These are phyloP conservation scores for Monosporozyma siamensis DNA, from an alignment of 805 yeast species.

Conservation along the genomic window DNA sequence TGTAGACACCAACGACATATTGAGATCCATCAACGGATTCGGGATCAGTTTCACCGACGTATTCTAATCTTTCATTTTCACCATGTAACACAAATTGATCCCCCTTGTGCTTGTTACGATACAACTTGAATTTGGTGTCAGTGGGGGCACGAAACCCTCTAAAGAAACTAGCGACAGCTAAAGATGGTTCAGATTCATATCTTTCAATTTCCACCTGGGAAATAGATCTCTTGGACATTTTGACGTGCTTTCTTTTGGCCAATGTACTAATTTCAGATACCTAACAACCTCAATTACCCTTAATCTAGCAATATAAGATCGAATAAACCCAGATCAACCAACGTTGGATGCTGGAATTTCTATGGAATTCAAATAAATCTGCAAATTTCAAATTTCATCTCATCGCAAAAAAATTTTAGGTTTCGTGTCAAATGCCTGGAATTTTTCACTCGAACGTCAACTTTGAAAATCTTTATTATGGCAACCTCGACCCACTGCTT, in stretches of 20 bases:
- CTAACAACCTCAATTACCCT: too few species aligned
- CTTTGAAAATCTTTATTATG: background rate
- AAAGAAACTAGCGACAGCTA: conserved; percentile 65
- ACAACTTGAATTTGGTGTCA: conserved; percentile 53
- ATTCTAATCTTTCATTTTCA: conserved; percentile 62
- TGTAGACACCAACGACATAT: conserved; percentile 72
- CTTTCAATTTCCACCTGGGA: conserved; percentile 8
- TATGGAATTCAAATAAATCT: too few species aligned
- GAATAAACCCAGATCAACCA: too few species aligned
- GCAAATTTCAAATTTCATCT: background rate
- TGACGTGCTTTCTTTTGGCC: background rate
- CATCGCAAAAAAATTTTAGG: conserved; percentile 1
- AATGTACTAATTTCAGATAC: too few species aligned
- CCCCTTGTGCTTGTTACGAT: conserved; percentile 33
- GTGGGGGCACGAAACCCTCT: conserved; percentile 62
- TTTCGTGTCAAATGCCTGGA: conserved; percentile 1
- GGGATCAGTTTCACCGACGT: conserved; percentile 46
- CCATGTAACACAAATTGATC: conserved; percentile 60
- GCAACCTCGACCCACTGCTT: too few species aligned
- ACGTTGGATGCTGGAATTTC: too few species aligned
- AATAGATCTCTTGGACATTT: conserved; percentile 9
- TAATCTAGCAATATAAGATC: too few species aligned
- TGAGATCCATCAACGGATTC: conserved; percentile 32
- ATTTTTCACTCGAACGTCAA: background rate
- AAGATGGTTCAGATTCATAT: conserved; percentile 30